These are phyloP conservation scores for Sabuloglossum arenarium DNA, from an alignment of 495 filamentous ascomycete genomes.

Conservation along the genomic window DNA sequence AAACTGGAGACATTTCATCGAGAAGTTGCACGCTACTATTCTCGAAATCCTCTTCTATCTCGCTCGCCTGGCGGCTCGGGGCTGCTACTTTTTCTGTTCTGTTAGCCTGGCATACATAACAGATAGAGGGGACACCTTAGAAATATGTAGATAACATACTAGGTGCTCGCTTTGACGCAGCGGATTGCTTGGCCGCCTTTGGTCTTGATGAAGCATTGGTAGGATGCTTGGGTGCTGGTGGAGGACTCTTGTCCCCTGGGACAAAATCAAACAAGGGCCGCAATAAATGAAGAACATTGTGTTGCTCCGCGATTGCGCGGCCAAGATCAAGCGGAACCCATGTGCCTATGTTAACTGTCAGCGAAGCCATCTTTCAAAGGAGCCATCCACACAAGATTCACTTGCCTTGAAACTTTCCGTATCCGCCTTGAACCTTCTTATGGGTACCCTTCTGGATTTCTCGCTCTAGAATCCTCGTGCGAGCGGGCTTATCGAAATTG, in stretches of 20 bases:
- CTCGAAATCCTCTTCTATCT: not conserved
- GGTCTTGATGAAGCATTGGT: constrained; percentile 27
- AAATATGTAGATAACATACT: constrained; percentile 20
- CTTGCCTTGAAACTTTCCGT: constrained; percentile 91
- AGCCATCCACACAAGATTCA: not conserved
- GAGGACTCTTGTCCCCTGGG: constrained; percentile 68
- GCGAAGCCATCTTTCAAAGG: not conserved
- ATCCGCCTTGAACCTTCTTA: constrained; percentile 95
- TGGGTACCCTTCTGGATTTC: constrained; percentile 92
- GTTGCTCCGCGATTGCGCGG: constrained; percentile 59
- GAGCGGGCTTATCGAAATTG: constrained; percentile 68
- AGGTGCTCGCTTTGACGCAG: constrained; percentile 24
- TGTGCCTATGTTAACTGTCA: constrained; percentile 36
- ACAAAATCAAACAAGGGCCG: constrained; percentile 76
- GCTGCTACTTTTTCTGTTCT: not conserved
- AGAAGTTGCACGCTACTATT: not conserved
- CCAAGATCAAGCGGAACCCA: constrained; percentile 86
- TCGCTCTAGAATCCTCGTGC: constrained; percentile 84
- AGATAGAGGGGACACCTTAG: not conserved
- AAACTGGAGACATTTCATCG: constrained; percentile 14
- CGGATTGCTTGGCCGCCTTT: constrained; percentile 18
- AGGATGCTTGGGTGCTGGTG: constrained; percentile 80
- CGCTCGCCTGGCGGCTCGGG: not conserved
- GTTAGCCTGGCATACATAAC: not conserved
- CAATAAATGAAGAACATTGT: constrained; percentile 64